Conservation (phyloP, 169 alveolate genomes). For the Pseudocohnilembus persalinus region DNA sequence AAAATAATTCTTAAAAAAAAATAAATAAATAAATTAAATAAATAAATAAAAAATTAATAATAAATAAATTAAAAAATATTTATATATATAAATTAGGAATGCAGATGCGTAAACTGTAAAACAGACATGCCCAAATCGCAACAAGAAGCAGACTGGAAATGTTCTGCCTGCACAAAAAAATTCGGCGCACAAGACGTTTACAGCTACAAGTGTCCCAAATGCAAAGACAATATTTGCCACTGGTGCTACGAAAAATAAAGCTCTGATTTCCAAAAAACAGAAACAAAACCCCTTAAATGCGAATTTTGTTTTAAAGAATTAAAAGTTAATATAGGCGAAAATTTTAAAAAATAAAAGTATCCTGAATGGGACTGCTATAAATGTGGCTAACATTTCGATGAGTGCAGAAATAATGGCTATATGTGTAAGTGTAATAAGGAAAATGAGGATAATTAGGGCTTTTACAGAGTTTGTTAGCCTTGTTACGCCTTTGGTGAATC, state of each 20-base stretch:
- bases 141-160: background rate
- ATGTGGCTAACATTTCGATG: background rate
- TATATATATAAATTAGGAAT: background rate
- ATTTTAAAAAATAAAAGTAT: no score
- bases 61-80: no score
- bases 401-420: background rate
- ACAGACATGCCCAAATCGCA: background rate
- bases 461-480: background rate
- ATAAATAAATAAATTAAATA: no score
- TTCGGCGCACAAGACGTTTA: background rate
- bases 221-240: background rate
- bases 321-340: background rate
- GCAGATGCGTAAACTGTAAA: background rate
- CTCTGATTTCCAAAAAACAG: background rate
- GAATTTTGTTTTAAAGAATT: background rate
- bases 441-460: background rate
- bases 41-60: no score
- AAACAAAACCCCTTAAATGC: background rate
- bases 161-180: background rate
- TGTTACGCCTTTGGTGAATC: background rate
- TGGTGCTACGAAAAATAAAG: background rate
- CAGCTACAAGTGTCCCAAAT: background rate
- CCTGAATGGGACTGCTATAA: background rate
- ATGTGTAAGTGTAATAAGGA: background rate
- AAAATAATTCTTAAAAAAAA: no score